These are phyloP conservation scores for Mycena vulgaris DNA, from an alignment of 768 basidiomycete genomes.

Conservation along the genomic window DNA sequence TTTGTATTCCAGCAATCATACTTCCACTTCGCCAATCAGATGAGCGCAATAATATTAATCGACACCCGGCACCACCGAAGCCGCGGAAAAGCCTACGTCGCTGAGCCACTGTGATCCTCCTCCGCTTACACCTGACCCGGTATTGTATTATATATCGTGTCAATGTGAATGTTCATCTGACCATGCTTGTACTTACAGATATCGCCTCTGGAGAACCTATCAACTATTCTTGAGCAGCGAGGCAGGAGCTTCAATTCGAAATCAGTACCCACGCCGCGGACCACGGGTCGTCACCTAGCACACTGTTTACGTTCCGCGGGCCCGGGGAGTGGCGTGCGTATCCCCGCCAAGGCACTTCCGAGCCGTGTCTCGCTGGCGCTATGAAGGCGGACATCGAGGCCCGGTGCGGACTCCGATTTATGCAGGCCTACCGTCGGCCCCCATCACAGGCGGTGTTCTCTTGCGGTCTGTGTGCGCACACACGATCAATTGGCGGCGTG, in stretches of 20 bases:
- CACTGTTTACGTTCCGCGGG: background rate
- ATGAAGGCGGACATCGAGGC: background rate
- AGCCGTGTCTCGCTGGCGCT: background rate
- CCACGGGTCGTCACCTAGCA: background rate
- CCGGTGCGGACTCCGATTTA: background rate
- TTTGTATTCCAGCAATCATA: no score
- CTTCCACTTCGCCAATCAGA: no score
- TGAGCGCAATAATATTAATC: no score
- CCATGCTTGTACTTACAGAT: no score
- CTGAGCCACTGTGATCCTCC: no score
- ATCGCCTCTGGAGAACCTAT: no score
- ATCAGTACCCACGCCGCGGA: background rate
- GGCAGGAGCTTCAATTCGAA: background rate
- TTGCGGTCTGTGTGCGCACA: background rate
- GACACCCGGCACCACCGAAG: no score
- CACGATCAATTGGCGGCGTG: background rate
- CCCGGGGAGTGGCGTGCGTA: background rate
- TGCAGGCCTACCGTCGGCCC: background rate
- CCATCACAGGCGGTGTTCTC: background rate
- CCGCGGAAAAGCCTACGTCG: no score
- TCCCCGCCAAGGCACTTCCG: background rate
- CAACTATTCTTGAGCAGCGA: background rate
- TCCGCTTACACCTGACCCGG: no score
- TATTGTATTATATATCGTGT: no score
- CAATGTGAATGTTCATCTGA: no score